Percentiles rank a stretch among this genome's conserved stretches.
phyloP scores from a whole-genome alignment of 2,329 filamentous ascomycete species.

The Aspergillus neotritici region DNA sequence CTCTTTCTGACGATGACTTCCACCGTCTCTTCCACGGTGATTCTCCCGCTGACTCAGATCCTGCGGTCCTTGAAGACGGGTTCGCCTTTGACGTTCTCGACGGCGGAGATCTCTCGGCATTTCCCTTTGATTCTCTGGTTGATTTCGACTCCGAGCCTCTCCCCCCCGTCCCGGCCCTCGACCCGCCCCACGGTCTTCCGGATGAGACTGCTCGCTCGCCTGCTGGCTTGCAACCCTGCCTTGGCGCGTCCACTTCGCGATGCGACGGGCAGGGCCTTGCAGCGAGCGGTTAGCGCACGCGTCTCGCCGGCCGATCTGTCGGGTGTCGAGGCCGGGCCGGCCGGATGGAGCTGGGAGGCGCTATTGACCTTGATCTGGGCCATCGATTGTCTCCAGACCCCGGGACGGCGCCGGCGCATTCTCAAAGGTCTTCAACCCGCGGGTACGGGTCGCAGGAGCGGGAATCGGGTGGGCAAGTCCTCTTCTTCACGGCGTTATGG shows the following conservation, averaged over 20 bases:
- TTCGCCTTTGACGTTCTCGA: constrained; percentile 65
- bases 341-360: constrained; percentile 39
- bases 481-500: constrained; percentile 34
- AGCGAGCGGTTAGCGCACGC: constrained; percentile 44
- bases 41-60: constrained; percentile 64
- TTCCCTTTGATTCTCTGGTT: constrained; percentile 52
- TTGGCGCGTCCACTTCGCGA: constrained; percentile 50
- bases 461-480: too few relatives aligned
- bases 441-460: too few relatives aligned
- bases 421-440: constrained; percentile 17
- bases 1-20: constrained; percentile 66
- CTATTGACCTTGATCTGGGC: constrained; percentile 44
- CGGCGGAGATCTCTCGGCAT: constrained; percentile 45
- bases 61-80: constrained; percentile 69
- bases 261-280: constrained; percentile 51
- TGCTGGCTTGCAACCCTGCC: constrained; percentile 50
- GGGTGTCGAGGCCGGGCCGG: constrained; percentile 27
- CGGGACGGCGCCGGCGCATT: constrained; percentile 27
- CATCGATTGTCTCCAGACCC: constrained; percentile 40
- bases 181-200: constrained; percentile 45
- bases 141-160: constrained; percentile 49
- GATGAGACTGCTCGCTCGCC: constrained; percentile 46
- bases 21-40: constrained; percentile 55
- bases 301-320: constrained; percentile 32
- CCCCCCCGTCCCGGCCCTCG: constrained; percentile 39